Evolutionary conservation across 129 eudicot species (phyloP).

Genomic region (Tagetes erecta): DNA sequence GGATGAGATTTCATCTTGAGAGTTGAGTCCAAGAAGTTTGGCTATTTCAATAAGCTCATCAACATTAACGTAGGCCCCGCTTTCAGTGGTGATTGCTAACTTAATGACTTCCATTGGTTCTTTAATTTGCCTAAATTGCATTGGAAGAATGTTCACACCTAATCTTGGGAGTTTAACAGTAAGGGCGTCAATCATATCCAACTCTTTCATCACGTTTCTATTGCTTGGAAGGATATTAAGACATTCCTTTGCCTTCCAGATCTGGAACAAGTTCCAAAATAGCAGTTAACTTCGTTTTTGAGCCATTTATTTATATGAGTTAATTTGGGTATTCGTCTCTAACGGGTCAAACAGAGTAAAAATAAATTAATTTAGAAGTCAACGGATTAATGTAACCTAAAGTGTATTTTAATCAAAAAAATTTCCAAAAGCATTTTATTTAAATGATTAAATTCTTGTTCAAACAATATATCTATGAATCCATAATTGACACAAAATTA

Average conservation of each 20-base stretch:
- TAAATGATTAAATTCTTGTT: not conserved
- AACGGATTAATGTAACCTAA: not conserved
- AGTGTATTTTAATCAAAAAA: not conserved
- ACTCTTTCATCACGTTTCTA: slow-evolving; percentile 79
- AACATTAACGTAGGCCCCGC: slow-evolving; percentile 78
- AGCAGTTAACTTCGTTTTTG: slow-evolving; percentile 9
- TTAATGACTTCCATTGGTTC: slow-evolving; percentile 94
- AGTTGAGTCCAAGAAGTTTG: slow-evolving; percentile 87
- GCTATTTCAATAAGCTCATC: slow-evolving; percentile 88
- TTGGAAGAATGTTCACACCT: slow-evolving; percentile 83
- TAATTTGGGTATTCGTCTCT: not conserved
- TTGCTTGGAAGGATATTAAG: slow-evolving; percentile 74
- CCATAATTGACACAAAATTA: not conserved
- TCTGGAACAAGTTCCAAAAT: slow-evolving; percentile 50
- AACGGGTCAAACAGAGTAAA: not conserved
- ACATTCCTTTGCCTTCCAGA: slow-evolving; percentile 98
- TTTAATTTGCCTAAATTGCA: slow-evolving; percentile 90
- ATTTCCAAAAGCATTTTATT: not conserved
- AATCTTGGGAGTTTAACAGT: slow-evolving; percentile 84
- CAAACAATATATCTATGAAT: not conserved
- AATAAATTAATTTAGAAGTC: not conserved
- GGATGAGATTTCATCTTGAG: slow-evolving; percentile 82
- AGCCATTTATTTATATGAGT: not conserved
- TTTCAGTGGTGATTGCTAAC: slow-evolving; percentile 79
- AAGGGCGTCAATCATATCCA: slow-evolving; percentile 79